Evolutionary conservation across 2,329 filamentous ascomycete species (phyloP), one percentile per base, ranked within the genome.

Genomic region (Metarhizium anisopliae): DNA sequence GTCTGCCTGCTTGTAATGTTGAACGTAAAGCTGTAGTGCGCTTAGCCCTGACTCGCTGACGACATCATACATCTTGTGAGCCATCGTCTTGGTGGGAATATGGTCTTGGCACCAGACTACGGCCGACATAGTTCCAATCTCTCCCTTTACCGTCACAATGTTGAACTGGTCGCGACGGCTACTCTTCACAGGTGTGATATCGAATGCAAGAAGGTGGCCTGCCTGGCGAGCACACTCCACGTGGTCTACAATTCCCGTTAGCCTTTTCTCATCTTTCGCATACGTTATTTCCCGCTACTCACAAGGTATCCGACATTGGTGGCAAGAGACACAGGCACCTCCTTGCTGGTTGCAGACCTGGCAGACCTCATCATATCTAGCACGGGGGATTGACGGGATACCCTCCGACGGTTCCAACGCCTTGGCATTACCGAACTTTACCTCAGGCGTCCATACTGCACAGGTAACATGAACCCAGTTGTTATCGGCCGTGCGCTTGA

Each of bases 381-480:
- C 74, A 40, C 82, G 78, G 1, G 88, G 82, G 57, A 99, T 92
- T 6, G 88, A 86, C 4, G 89, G 87, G 60, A 99, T 90, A 20
- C 93, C 93, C 72, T 99, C 94, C 2, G 89, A 91, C 36, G 91
- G 87, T 62, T 91, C 88, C 38, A 99, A 75, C 18, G 87, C 84
- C 64, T 86, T 85, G 18, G 91, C 87, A 63, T 89, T 89, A 59
- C 89, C 92, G 70, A 96, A 99, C 66, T 92, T 94, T 64, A 96
- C 86, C 70, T 99, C 94, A 0, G 90, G 85, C 11, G 88, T 92
- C 85, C 90, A 97, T 18, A 96, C 78, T 1, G 94, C 92, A 67
- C 94, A 99, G 42, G 87, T 86, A 32, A 97, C 90, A 68, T 99
- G 94, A 16, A 96, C 90, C 94, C 94, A 99, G 66, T 97, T 97